Evolutionary conservation across 352 stramenopile species (phyloP).

Genomic region (Globisporangium apiculatum): DNA sequence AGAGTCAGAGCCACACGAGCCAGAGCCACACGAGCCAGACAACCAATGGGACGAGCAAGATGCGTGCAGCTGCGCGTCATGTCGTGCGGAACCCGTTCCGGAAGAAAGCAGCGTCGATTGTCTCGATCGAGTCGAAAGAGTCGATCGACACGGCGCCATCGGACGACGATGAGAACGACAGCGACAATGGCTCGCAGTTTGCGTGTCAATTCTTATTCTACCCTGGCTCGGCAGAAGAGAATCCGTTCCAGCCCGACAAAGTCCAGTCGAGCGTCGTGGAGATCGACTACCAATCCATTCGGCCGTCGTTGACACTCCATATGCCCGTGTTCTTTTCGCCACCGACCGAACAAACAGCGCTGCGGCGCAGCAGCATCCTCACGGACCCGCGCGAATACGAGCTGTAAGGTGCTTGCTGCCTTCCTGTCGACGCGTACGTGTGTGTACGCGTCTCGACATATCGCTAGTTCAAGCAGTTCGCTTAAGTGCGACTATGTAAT

Average conservation of each 20-base stretch:
- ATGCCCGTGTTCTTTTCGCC: conserved; percentile 68
- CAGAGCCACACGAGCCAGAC: conserved; percentile 7
- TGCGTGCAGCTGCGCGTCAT: conserved; percentile 3
- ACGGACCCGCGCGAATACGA: conserved; percentile 51
- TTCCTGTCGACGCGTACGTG: background rate
- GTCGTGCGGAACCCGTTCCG: conserved; percentile 18
- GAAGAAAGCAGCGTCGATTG: conserved; percentile 16
- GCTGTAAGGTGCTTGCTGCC: conserved; percentile 22
- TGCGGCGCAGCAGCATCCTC: conserved; percentile 37
- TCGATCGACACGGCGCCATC: conserved; percentile 20
- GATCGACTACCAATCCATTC: conserved; percentile 46
- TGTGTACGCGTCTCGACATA: background rate
- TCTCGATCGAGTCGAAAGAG: conserved; percentile 15
- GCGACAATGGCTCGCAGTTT: conserved; percentile 7
- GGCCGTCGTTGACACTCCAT: conserved; percentile 41
- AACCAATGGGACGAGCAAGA: background rate
- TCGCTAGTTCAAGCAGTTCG: too few species aligned
- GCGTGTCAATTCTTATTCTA: conserved; percentile 54
- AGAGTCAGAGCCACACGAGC: background rate
- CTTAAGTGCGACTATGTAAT: background rate
- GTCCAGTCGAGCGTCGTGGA: conserved; percentile 24
- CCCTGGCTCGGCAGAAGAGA: conserved; percentile 42
- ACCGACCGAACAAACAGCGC: conserved; percentile 22
- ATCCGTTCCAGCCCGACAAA: conserved; percentile 39
- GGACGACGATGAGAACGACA: conserved; percentile 21